Base-by-base conservation (phyloP, 2,329 filamentous ascomycete species). In the Aspergillus latus region DNA sequence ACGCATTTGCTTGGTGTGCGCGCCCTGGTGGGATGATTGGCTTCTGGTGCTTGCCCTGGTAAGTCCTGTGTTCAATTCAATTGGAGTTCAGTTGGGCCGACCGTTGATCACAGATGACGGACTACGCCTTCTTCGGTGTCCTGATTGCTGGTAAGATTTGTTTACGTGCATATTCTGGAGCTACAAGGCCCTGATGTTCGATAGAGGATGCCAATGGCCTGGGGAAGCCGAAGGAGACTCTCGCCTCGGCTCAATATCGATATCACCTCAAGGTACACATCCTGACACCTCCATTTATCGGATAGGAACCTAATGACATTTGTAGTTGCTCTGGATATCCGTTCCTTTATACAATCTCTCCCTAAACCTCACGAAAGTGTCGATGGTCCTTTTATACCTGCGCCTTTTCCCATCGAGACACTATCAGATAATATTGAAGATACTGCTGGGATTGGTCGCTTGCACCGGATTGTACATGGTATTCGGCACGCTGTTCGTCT, bases 331-430 rank as follows among this genome's bases (percentile, higher is more conserved):
- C 29, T 72, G 64, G 63, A 52, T 67, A n/a, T 66, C 68, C 1
- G 56, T 73, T n/a, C 67, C 71, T 10, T 62, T 72, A 32, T 74
- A 74, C 60, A 74, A 73, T 43, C 50, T 70, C 16, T 59, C 63
- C 5, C 57, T 74, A 4, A 61, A 67, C 36, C 48, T 74, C 1
- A 59, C 68, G 52, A 74, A 74, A 48, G 43, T 68, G 11, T 74
- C 72, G 4, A 63, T 68, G 28, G 44, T 70, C 1, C 44, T 67
- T n/a, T 62, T 74, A 37, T 73, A 67, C 56, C 36, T 62, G 36
- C 68, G 71, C 11, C 66, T 74, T 34, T 74, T 74, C 52, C 57
- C 60, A 2, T 42, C 52, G 0, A 62, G 50, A 26, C n/a, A 7
- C 13, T 67, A 70, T 39, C 58, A 62, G 1, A 52, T 65, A 26